Percentiles rank a stretch among this genome's conserved stretches.
These are phyloP conservation scores for Gastrolobium villosum DNA, from an alignment of 306 rosid genomes.

Conservation along the genomic window DNA sequence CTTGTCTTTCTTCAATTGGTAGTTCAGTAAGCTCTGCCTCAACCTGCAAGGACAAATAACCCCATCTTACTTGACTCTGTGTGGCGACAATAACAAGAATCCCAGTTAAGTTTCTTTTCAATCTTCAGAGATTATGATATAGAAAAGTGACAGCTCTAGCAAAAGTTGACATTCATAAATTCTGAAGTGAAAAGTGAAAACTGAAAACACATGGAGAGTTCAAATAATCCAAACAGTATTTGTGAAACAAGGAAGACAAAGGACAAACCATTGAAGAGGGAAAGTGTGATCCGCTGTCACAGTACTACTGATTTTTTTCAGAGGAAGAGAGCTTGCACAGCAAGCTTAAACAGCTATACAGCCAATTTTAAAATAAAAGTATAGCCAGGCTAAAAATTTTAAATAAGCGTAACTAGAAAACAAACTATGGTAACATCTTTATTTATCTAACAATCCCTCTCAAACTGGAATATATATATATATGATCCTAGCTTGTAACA, in stretches of 20 bases:
- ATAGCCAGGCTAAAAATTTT: background rate
- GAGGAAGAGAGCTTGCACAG: background rate
- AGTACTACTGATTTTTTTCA: conserved; percentile 3
- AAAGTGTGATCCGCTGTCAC: conserved; percentile 3
- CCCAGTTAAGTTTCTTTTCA: background rate
- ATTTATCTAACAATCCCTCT: background rate
- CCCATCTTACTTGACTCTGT: conserved; percentile 30
- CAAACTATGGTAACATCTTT: conserved; percentile 1
- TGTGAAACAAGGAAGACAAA: conserved; percentile 25
- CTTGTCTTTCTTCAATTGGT: conserved; percentile 83
- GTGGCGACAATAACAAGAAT: conserved; percentile 38
- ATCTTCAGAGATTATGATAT: conserved; percentile 32
- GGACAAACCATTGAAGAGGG: background rate
- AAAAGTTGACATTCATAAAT: conserved; percentile 20
- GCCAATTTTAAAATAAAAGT: conserved; percentile 9
- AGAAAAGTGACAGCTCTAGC: conserved; percentile 31
- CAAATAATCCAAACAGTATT: background rate
- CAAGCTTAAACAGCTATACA: conserved; percentile 1
- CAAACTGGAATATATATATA: background rate
- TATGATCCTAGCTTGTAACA: no score
- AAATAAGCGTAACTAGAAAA: background rate
- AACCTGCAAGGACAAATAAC: conserved; percentile 69
- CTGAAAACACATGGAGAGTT: conserved; percentile 29
- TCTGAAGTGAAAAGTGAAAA: background rate
- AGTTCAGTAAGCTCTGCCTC: conserved; percentile 97